A percentile compares a stretch with the other conserved stretches of the same genome.
phyloP scores from a whole-genome alignment of 139 green algal genomes.

The Choricystis sp. region DNA sequence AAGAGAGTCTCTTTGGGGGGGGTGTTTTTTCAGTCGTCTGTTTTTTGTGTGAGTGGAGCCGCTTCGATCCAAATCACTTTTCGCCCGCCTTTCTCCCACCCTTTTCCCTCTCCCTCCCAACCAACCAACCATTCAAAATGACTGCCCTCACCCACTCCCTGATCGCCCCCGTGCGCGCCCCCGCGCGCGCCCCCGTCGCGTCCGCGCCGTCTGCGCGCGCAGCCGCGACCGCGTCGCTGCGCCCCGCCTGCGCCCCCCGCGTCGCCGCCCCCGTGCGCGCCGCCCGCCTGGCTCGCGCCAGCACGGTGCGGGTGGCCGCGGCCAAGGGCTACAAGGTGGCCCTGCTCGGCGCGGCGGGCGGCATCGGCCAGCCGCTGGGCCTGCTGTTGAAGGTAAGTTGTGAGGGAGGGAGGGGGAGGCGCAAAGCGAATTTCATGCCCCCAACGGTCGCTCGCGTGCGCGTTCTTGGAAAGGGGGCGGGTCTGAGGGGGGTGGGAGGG shows the following conservation, averaged over 20 bases:
- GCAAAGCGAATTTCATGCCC: too few relatives aligned
- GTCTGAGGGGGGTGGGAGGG: too few relatives aligned
- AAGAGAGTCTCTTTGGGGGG: constrained; percentile 2
- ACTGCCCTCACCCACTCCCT: neutral
- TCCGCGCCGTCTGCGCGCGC: neutral
- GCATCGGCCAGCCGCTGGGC: constrained; percentile 71
- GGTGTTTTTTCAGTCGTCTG: neutral
- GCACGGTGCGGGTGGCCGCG: neutral
- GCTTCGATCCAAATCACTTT: neutral
- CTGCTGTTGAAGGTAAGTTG: constrained; percentile 86
- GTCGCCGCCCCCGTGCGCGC: too few relatives aligned
- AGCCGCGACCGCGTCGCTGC: too few relatives aligned
- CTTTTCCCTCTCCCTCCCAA: too few relatives aligned
- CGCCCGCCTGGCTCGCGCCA: neutral
- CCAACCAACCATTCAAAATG: too few relatives aligned
- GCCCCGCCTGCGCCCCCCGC: too few relatives aligned
- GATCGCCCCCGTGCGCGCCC: too few relatives aligned
- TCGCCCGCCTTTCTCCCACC: too few relatives aligned
- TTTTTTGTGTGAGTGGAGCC: neutral
- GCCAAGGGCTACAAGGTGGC: constrained; percentile 29
- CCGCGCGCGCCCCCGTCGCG: neutral
- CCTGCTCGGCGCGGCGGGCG: constrained; percentile 61
- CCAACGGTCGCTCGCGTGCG: too few relatives aligned
- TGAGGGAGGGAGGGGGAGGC: too few relatives aligned
- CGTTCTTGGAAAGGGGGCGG: too few relatives aligned